These are phyloP conservation scores for Heliamphora exappendiculata DNA, from an alignment of 148 eudicot genomes.

Conservation along the genomic window DNA sequence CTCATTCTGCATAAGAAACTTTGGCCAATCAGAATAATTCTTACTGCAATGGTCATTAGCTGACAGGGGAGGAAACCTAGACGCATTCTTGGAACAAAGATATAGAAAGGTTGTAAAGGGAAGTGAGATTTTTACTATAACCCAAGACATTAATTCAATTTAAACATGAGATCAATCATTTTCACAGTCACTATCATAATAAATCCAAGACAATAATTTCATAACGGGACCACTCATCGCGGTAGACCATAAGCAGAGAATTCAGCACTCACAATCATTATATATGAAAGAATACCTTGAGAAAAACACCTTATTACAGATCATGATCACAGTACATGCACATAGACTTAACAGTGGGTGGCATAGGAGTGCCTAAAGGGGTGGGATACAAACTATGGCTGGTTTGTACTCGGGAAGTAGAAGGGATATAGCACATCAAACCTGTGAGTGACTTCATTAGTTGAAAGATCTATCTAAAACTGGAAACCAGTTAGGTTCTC, in stretches of 20 bases:
- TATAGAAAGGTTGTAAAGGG: neutral
- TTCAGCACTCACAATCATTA: neutral
- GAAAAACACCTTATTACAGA: neutral
- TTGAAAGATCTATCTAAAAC: neutral
- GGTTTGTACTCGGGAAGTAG: neutral
- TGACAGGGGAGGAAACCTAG: neutral
- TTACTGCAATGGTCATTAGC: neutral
- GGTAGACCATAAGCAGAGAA: neutral
- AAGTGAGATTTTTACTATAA: too few relatives aligned
- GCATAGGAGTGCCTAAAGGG: too few relatives aligned
- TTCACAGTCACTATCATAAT: too few relatives aligned
- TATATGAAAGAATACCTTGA: neutral
- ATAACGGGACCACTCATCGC: neutral
- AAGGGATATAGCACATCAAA: neutral
- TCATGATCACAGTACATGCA: neutral
- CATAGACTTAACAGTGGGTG: neutral
- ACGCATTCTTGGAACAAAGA: neutral
- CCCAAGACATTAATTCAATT: neutral
- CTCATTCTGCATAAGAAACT: conserved; percentile 62
- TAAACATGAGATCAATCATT: neutral
- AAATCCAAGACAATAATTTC: neutral
- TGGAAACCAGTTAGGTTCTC: neutral
- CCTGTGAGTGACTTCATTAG: neutral
- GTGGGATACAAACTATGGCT: neutral
- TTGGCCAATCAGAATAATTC: neutral